Base-by-base conservation (phyloP, 225 moss, liverwort and hornwort species). In the Anthoceros angustus region DNA sequence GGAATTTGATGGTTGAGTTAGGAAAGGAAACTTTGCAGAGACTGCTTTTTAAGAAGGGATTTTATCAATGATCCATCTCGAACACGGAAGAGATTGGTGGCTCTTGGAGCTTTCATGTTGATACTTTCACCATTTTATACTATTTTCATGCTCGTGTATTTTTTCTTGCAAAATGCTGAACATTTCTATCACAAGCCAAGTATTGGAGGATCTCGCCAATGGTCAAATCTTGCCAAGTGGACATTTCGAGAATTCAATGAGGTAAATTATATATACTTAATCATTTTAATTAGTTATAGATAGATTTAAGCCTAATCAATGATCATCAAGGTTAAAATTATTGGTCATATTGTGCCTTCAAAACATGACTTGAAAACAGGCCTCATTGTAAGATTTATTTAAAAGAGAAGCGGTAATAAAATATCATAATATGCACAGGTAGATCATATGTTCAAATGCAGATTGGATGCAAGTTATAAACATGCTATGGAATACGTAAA, bases 171-270 rank as follows among this genome's bases (percentile, higher is more conserved):
- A 40, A 92, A 98, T 72, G 92, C 98, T 62, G 98, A 98, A 71
- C 79, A 87, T 70, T 98, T 98, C 73, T 98, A 98, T 65, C 85
- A 98, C 65, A 83, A 98, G 64, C 98, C 98, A 70, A 83, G 87
- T 65, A 82, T 89, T 25, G 89, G 83, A 71, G 84, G 92, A 64
- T 92, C 89, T 20, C 80, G 98, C 48, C 85, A 92, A 43, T 98
- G 98, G 98, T 92, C 98, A 62, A 98, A 98, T 73, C 73, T 98
- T 74, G 82, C 98, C 21, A 86, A 86, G 78, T 98, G 98, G 98
- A 98, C 74, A 62, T 86, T 92, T 69, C 87, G 98, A 68, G 98
- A 98, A 75, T 92, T 98, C 21, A 98, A 98, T 63, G 98, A 98
- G 92, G 98, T 98, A 81, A 49, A 64, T 25, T 71, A 10, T 64